Percentiles rank a stretch among this genome's conserved stretches.
Conservation (phyloP, 2,329 filamentous ascomycete species). For the Graphiopsis chlorocephala region DNA sequence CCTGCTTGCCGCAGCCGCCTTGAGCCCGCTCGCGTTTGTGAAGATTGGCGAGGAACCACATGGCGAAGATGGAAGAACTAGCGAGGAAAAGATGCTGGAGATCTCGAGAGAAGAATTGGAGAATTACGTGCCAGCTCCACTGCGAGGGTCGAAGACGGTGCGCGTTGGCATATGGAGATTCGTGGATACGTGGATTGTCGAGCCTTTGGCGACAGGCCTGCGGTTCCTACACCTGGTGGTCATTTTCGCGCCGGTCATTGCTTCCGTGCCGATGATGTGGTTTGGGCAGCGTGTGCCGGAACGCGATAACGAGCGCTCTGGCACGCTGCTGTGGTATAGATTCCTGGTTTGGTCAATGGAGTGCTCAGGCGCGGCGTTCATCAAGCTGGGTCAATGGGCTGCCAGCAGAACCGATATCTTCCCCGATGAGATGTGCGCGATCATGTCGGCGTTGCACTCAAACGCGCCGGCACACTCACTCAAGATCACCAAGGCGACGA, state of each 20-base stretch:
- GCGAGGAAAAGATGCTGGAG: constrained; percentile 83
- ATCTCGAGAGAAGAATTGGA: constrained; percentile 74
- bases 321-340: constrained; percentile 91
- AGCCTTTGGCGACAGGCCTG: constrained; percentile 81
- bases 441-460: constrained; percentile 94
- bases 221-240: constrained; percentile 82
- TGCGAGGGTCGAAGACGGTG: constrained; percentile 58
- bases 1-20: constrained; percentile 39
- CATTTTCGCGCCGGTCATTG: constrained; percentile 88
- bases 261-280: constrained; percentile 77
- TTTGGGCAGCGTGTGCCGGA: constrained; percentile 63
- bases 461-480: constrained; percentile 91
- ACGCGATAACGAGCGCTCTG: constrained; percentile 70
- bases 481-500: constrained; percentile 71
- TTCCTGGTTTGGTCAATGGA: constrained; percentile 91
- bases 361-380: constrained; percentile 88
- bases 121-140: constrained; percentile 63
- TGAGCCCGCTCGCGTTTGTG: constrained; percentile 60
- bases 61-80: constrained; percentile 58
- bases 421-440: constrained; percentile 82
- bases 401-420: constrained; percentile 96
- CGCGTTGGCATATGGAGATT: constrained; percentile 62
- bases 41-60: constrained; percentile 51
- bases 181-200: constrained; percentile 69
- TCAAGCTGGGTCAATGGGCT: constrained; percentile 99